Evolutionary conservation across 2,329 filamentous ascomycete genomes (phyloP).

Genomic region (Hirsutella minnesotensis): DNA sequence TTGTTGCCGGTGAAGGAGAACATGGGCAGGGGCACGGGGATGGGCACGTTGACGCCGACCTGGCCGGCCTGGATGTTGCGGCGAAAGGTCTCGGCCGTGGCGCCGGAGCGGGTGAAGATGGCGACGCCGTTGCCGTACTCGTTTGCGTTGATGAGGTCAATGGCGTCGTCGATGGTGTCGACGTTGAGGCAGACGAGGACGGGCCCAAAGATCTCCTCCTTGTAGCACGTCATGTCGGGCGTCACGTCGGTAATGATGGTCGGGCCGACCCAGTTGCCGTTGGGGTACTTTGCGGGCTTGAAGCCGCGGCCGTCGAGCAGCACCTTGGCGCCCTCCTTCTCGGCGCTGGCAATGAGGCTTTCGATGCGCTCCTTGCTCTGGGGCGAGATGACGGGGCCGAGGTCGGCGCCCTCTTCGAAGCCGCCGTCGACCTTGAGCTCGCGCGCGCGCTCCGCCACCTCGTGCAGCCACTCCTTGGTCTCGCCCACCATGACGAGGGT

Average conservation of each 20-base stretch:
- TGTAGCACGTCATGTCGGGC: slow-evolving; percentile 72
- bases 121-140: slow-evolving; percentile 80
- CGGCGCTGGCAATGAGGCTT: slow-evolving; percentile 60
- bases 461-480: slow-evolving; percentile 70
- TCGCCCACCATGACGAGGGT: slow-evolving; percentile 76
- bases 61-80: slow-evolving; percentile 74
- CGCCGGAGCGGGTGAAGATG: slow-evolving; percentile 70
- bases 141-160: slow-evolving; percentile 73
- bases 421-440: slow-evolving; percentile 64
- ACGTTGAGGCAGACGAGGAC: slow-evolving; percentile 74
- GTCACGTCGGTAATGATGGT: slow-evolving; percentile 77
- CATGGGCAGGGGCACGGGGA: slow-evolving; percentile 60
- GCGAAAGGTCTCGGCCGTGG: slow-evolving; percentile 68
- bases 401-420: slow-evolving; percentile 68
- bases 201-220: slow-evolving; percentile 75
- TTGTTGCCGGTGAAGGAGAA: slow-evolving; percentile 70
- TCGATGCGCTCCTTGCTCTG: slow-evolving; percentile 73
- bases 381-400: slow-evolving; percentile 72
- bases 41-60: slow-evolving; percentile 76
- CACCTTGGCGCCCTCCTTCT: slow-evolving; percentile 71
- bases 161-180: slow-evolving; percentile 65
- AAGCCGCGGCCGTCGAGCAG: slow-evolving; percentile 70
- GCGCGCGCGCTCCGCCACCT: slow-evolving; percentile 67
- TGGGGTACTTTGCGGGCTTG: slow-evolving; percentile 66
- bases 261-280: slow-evolving; percentile 76